Conservation (phyloP, 2,329 filamentous ascomycete genomes). For the Nigrograna mackinnonii region DNA sequence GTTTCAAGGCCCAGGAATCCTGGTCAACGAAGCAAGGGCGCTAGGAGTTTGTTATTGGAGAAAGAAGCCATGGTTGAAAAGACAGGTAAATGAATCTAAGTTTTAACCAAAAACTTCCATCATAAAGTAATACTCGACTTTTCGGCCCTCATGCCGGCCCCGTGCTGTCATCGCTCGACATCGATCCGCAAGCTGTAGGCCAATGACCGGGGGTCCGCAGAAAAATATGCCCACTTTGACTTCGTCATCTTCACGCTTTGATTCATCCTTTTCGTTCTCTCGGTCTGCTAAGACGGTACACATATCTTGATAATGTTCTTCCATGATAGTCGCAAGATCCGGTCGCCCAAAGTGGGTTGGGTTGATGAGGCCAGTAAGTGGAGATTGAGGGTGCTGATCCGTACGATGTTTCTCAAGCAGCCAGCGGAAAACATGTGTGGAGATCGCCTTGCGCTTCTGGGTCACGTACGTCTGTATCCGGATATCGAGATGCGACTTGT, state of each 20-base stretch:
- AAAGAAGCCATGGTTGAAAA: background rate
- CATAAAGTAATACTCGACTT: constrained; percentile 61
- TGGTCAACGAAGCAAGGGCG: too few relatives aligned
- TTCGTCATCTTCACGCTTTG: constrained; percentile 20
- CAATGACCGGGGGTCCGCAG: constrained; percentile 60
- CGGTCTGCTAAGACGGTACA: constrained; percentile 30
- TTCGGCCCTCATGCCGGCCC: constrained; percentile 55
- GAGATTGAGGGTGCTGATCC: constrained; percentile 53
- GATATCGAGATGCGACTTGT: constrained; percentile 50
- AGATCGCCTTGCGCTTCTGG: constrained; percentile 57
- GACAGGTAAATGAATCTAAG: background rate
- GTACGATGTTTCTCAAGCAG: constrained; percentile 61
- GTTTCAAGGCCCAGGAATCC: too few relatives aligned
- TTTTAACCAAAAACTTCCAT: constrained; percentile 59
- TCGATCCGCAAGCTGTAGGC: constrained; percentile 58
- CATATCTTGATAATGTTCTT: constrained; percentile 60
- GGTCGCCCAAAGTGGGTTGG: constrained; percentile 59
- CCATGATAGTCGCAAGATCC: constrained; percentile 57
- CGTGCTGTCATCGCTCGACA: constrained; percentile 56
- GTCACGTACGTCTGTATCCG: constrained; percentile 62
- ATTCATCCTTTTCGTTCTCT: constrained; percentile 24
- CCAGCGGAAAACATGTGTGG: constrained; percentile 59
- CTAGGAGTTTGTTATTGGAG: too few relatives aligned
- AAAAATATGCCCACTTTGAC: constrained; percentile 61
- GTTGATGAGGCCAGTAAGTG: constrained; percentile 58